phyloP scores from a whole-genome alignment of 371 early-diverging fungal species.

The Apophysomyces elegans region DNA sequence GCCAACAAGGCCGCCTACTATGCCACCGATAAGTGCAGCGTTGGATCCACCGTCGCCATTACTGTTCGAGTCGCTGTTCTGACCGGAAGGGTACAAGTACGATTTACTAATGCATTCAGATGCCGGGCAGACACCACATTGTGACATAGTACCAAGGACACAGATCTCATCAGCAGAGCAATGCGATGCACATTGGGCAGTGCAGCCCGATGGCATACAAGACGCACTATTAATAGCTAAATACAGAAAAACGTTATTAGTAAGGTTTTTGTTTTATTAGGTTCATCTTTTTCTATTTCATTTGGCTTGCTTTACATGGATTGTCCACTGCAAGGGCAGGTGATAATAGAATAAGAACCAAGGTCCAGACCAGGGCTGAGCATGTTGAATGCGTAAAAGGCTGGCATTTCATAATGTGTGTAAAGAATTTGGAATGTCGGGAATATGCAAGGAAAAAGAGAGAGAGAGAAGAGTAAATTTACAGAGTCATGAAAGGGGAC shows the following conservation, averaged over 20 bases:
- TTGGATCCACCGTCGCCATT: constrained; percentile 18
- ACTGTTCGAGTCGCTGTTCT: not conserved
- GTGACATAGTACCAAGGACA: constrained; percentile 39
- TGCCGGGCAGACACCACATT: constrained; percentile 45
- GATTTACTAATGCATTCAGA: constrained; percentile 36
- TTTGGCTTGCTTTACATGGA: not conserved
- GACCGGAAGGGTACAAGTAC: not conserved
- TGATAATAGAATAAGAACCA: not conserved
- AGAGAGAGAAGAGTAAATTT: not conserved
- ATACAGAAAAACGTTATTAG: too few species aligned
- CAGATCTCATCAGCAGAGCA: constrained; percentile 39
- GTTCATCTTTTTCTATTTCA: too few species aligned
- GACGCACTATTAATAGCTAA: not conserved
- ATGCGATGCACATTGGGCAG: constrained; percentile 29
- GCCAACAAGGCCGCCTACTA: constrained; percentile 18
- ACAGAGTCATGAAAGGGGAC: constrained; percentile 1
- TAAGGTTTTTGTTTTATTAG: too few species aligned
- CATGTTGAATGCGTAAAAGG: not conserved
- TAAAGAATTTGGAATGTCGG: too few species aligned
- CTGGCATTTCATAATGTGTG: constrained; percentile 1
- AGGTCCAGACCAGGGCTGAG: not conserved
- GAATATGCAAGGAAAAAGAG: too few species aligned
- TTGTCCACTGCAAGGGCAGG: not conserved
- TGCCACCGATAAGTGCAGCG: constrained; percentile 15
- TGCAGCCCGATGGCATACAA: constrained; percentile 36